Percentiles rank a stretch among this genome's conserved stretches.
These are phyloP conservation scores for Gymnopus androsaceus DNA, from an alignment of 1,284 basidiomycete species.

Conservation along the genomic window DNA sequence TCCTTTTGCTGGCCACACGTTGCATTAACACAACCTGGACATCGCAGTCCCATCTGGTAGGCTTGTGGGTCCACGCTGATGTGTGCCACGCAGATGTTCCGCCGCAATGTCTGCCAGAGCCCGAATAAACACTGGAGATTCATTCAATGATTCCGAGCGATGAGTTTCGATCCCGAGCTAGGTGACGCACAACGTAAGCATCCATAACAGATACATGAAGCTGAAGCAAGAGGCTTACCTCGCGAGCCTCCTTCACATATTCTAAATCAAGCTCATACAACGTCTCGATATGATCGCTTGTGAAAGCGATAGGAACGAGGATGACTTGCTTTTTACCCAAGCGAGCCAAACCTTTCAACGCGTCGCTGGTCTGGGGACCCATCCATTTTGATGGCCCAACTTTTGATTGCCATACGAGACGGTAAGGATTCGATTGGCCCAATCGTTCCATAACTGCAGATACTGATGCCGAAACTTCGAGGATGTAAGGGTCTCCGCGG, in stretches of 20 bases:
- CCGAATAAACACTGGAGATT: slow-evolving; percentile 96
- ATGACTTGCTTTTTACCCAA: slow-evolving; percentile 87
- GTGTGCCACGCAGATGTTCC: slow-evolving; percentile 68
- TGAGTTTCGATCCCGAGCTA: slow-evolving; percentile 91
- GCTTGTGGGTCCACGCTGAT: slow-evolving; percentile 61
- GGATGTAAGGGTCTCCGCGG: slow-evolving; percentile 95
- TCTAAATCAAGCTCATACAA: slow-evolving; percentile 96
- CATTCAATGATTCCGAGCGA: slow-evolving; percentile 95
- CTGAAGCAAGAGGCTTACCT: slow-evolving; percentile 56
- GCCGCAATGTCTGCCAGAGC: slow-evolving; percentile 92
- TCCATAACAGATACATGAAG: slow-evolving; percentile 18
- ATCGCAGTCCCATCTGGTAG: slow-evolving; percentile 86
- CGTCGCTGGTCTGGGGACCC: slow-evolving; percentile 93
- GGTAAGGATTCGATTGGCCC: slow-evolving; percentile 79
- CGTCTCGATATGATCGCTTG: slow-evolving; percentile 99
- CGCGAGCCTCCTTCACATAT: slow-evolving; percentile 87
- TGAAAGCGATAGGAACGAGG: slow-evolving; percentile 96
- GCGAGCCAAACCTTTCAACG: slow-evolving; percentile 90
- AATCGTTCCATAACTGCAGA: slow-evolving; percentile 87
- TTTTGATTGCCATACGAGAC: slow-evolving; percentile 97
- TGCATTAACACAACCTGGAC: slow-evolving; percentile 91
- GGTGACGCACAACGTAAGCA: slow-evolving; percentile 19
- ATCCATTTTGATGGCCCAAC: slow-evolving; percentile 99
- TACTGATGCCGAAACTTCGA: slow-evolving; percentile 95
- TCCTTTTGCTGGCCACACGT: slow-evolving; percentile 86